Percentiles rank a stretch among this genome's conserved stretches.
These are phyloP conservation scores for Boehmeria nivea DNA, from an alignment of 306 rosid species.

Conservation along the genomic window DNA sequence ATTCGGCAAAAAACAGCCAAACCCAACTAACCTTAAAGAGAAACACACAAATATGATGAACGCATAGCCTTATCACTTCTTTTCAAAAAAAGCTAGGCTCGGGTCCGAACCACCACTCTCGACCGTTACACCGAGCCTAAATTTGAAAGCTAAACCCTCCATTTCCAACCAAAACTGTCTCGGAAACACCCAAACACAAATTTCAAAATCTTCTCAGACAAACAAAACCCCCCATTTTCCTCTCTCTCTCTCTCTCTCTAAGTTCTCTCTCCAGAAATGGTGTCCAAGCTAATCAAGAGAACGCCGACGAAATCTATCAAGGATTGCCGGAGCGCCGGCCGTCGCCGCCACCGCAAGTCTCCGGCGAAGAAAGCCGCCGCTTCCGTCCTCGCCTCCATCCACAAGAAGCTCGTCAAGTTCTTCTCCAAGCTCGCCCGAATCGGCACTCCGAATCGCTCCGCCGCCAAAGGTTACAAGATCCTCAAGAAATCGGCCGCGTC, in stretches of 20 bases:
- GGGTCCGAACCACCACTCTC: constrained; percentile 44
- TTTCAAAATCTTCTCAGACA: not conserved
- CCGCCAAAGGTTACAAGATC: constrained; percentile 40
- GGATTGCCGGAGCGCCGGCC: constrained; percentile 36
- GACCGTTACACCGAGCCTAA: constrained; percentile 82
- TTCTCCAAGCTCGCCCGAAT: constrained; percentile 53
- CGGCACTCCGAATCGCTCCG: constrained; percentile 35
- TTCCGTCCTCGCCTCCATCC: constrained; percentile 52
- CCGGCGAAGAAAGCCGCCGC: constrained; percentile 45
- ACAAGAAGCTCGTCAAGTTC: constrained; percentile 68
- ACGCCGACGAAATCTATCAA: constrained; percentile 43
- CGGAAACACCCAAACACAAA: not conserved
- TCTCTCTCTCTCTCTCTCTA: constrained; percentile 4
- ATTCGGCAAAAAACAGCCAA: not conserved
- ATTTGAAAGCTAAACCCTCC: constrained; percentile 23
- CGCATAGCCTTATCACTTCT: no score
- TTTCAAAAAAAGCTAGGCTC: constrained; percentile 31
- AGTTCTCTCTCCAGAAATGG: constrained; percentile 38
- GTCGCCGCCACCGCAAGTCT: constrained; percentile 53
- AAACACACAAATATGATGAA: no score
- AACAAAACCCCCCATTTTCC: not conserved
- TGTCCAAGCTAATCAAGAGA: constrained; percentile 54
- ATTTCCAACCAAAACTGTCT: not conserved
- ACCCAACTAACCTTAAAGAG: no score
- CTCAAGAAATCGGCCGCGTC: constrained; percentile 34